Conservation (phyloP, 2,329 filamentous ascomycete species). For the Fusarium anthophilum region DNA sequence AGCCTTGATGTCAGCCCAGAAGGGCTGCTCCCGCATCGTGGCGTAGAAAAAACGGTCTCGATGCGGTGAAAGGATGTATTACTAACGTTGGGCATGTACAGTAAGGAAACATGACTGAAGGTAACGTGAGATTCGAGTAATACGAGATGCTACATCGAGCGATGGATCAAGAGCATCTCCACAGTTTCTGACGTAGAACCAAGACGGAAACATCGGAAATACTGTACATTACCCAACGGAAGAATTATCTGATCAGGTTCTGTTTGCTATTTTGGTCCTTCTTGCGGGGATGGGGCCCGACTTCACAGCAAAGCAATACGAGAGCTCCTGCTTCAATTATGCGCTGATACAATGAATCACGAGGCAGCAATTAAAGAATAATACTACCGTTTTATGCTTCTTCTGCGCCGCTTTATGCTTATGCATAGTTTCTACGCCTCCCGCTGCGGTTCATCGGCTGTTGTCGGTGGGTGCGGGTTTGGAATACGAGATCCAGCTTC, state of each 20-base stretch:
- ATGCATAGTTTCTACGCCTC: not conserved
- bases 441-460: conserved; percentile 28
- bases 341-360: not conserved
- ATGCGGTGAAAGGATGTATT: conserved; percentile 9
- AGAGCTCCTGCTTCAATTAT: not conserved
- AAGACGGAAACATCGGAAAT: conserved; percentile 6
- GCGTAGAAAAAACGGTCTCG: conserved; percentile 1
- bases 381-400: conserved; percentile 13
- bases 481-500: conserved; percentile 42
- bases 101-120: not conserved
- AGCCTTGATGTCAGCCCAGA: conserved; percentile 5
- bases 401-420: not conserved
- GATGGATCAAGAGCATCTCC: not conserved
- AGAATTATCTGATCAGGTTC: not conserved
- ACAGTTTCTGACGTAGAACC: conserved; percentile 15
- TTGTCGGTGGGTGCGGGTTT: conserved; percentile 7
- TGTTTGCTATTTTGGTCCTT: not conserved
- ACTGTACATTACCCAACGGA: not conserved
- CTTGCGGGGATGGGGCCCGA: conserved; percentile 5
- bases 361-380: not conserved
- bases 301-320: conserved; percentile 12
- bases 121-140: not conserved
- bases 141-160: not conserved
- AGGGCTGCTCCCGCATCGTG: conserved; percentile 4
- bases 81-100: not conserved